Evolutionary conservation across 371 early-diverging fungal genomes (phyloP), one percentile per base, ranked within the genome.

Genomic region (Saksenaea vasiformis): DNA sequence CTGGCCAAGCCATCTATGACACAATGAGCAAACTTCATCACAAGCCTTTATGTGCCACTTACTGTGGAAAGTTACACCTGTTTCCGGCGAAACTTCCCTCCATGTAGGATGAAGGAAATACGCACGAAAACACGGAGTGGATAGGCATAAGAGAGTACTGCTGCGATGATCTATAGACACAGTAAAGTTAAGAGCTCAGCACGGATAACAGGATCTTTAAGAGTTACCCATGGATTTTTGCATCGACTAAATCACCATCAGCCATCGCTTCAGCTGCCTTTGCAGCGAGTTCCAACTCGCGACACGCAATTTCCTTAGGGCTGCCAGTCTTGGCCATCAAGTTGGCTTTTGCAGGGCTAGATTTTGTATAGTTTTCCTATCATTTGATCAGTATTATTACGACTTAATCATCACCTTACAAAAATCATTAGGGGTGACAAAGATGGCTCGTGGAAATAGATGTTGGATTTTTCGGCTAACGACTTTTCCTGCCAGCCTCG

Each of bases 381-480:
- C n/a, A 28, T 37, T 24, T 19, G 36, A n/a, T 27, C n/a, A 58
- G 14, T 35, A 1, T 38, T 1, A 35, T 38, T 26, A 39, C 22
- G 37, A 17, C 5, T n/a, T 13, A 36, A n/a, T 17, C 27, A 43
- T 37, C 22, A 61, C 8, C 65, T 73, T 82, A 91, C 95, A 66
- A 91, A 91, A 14, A 99, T 87, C 91, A 99, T 95, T 47, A 99
- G 80, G 35, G 96, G 97, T 0, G 95, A 80, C 38, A 99, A 69
- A 24, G 83, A 74, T 70, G 90, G 95, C 65, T 99, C 99, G 58
- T 92, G 84, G 76, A 98, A 99, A 74, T 98, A 99, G 14, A 92
- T 72, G 27, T 99, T 95, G 27, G 94, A 82, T 72, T 92, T 95
- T 59, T 98, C 93, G 17, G 73, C 66, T 15, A 98, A 72, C 8